Percentiles rank a stretch among this genome's conserved stretches.
Evolutionary conservation across 805 yeast genomes (phyloP).

Genomic region (Nakazawaea laoshanensis): DNA sequence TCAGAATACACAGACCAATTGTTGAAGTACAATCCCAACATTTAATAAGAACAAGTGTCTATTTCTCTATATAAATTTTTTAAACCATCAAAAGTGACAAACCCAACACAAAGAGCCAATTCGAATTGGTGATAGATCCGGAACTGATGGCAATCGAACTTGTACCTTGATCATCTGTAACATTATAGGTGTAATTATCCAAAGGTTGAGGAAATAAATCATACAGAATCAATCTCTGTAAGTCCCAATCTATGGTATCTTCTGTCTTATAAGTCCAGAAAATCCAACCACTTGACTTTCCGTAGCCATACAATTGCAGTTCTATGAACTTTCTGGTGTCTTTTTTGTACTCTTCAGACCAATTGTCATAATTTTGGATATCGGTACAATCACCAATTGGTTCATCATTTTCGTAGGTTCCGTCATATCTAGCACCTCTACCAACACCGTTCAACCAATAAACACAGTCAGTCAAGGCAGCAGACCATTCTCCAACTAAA

Average conservation of each 20-base stretch:
- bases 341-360: conserved; percentile 49
- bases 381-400: conserved; percentile 61
- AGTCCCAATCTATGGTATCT: conserved; percentile 78
- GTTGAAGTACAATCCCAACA: conserved; percentile 25
- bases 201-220: conserved; percentile 80
- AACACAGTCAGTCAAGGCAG: conserved; percentile 89
- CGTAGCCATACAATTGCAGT: conserved; percentile 78
- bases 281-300: conserved; percentile 77
- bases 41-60: background rate
- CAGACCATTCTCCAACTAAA: conserved; percentile 83
- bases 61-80: background rate
- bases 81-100: too few relatives aligned
- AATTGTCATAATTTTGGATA: conserved; percentile 29
- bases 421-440: conserved; percentile 76
- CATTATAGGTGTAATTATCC: conserved; percentile 5
- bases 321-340: conserved; percentile 68
- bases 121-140: background rate
- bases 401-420: conserved; percentile 30
- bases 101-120: background rate
- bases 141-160: conserved; percentile 1
- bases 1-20: conserved; percentile 60
- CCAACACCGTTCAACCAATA: conserved; percentile 84
- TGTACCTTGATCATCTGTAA: too few relatives aligned
- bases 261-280: conserved; percentile 95
- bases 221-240: conserved; percentile 44